Conservation (phyloP, 768 basidiomycete genomes). For the Candolleomyces aberdarensis region DNA sequence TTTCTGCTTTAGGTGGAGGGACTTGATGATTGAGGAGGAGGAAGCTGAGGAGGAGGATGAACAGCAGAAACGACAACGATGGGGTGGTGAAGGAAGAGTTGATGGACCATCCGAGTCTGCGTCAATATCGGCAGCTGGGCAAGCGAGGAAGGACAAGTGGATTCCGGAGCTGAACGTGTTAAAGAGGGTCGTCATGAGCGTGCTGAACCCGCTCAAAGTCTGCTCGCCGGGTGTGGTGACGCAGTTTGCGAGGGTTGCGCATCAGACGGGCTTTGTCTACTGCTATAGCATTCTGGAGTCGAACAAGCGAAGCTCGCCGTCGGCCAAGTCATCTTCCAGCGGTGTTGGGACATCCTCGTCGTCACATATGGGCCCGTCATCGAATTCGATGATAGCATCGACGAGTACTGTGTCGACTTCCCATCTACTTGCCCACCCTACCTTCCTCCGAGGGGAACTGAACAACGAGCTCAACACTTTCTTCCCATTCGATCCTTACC, state of each 20-base stretch:
- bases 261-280: constrained; percentile 87
- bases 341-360: constrained; percentile 10
- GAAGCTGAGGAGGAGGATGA: constrained; percentile 48
- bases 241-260: constrained; percentile 93
- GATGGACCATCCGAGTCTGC: neutral
- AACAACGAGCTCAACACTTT: constrained; percentile 77
- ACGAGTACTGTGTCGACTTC: neutral
- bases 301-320: constrained; percentile 58
- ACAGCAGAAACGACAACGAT: constrained; percentile 11
- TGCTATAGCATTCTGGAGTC: constrained; percentile 89
- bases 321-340: constrained; percentile 34
- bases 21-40: constrained; percentile 60
- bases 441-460: constrained; percentile 32
- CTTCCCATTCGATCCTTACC: constrained; percentile 98
- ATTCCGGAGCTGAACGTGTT: constrained; percentile 75
- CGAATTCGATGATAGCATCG: neutral
- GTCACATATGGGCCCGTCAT: constrained; percentile 7
- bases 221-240: constrained; percentile 68
- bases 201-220: constrained; percentile 90
- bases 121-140: neutral
- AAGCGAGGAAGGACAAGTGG: constrained; percentile 61
- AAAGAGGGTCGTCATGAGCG: constrained; percentile 75
- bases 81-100: neutral
- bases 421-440: neutral
- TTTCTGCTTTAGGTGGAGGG: constrained; percentile 97